Base-by-base conservation (phyloP, 129 eudicot genomes). In the Silybum marianum region DNA sequence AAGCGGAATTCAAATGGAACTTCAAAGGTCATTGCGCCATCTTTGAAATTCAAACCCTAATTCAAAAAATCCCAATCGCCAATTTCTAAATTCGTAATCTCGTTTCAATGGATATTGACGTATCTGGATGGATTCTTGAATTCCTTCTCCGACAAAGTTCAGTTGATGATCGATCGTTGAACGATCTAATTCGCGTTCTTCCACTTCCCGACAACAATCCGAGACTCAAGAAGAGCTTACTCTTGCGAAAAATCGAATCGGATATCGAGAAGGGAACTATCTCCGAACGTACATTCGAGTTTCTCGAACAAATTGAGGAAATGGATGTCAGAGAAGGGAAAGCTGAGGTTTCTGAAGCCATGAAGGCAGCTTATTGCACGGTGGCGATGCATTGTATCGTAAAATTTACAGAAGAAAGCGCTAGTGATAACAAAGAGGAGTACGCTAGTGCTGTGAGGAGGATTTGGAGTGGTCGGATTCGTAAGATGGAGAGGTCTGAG, bases 61-160 rank as follows among this genome's bases (percentile, higher is more conserved):
- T 36, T 76, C 38, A 23, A 62, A 7, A 7, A 70, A 9, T 5
- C 42, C 76, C 58, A 72, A 72, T 72, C 14, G 7, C 60, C 5
- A 32, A 11, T 22, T 21, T 11, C 46, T 1, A 36, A 28, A 32
- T 3, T n/a, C n/a, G 28, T 7, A 30, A 74, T 44, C 23, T 58
- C 10, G 2, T 24, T 46, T 4, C 67, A 14, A 90, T 91, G 98
- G 97, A 91, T 73, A 76, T 54, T 62, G 94, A 90, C 44, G 68
- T 88, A 19, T 68, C 87, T 0, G 83, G 84, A 25, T 94, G 98
- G 98, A 73, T 94, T 22, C 81, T 90, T 2, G 98, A 94, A 69
- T 91, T 82, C 68, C 85, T 94, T 3, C 85, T 90, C 77, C 84
- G 91, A 1, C 91, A 87, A 76, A 86, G 78, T 10, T 74, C 73